Evolutionary conservation across 495 filamentous ascomycete species (phyloP), one percentile per base, ranked within the genome.

Genomic region (Hypoxylon crocopeplum): DNA sequence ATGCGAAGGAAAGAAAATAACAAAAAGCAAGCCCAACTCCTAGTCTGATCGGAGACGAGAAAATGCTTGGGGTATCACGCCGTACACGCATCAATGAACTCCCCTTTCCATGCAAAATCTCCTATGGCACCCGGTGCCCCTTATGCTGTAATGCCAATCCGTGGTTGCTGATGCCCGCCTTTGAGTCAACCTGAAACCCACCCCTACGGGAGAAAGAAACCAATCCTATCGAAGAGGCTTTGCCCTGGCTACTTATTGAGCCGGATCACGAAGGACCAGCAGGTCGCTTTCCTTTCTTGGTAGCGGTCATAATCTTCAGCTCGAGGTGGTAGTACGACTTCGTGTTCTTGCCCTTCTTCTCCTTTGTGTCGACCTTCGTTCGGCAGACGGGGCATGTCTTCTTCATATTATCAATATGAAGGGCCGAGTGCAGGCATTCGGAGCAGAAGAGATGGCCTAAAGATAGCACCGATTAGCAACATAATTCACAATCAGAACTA

Each of bases 391-490:
- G 82, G 36, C 82, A 84, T 8, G 73, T 70, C 32, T 72, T 74
- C 50, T 75, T 81, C 21, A 68, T 70, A 10, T 73, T 68, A 13
- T 80, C 78, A 22, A 88, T 85, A 42, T 87, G 81, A 10, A 96
- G 77, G 5, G 89, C 85, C 22, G 88, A 83, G 55, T 88, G 86
- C 5, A 96, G 83, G 69, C 92, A 96, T 22, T 84, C 84, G 57
- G 89, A 84, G 63, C 92, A 96, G 73, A 93, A 95, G 8, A 96
- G 78, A 72, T 96, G 92, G 1, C 91, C 91, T 95, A 36, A 1
- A 1, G 12, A 12, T 5, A 38, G 5, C 11, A 34, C 47, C 60
- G 38, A 44, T 51, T 39, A 49, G 11, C 42, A 39, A 58, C 19
- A 21, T 57, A 19, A 38, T 12, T 12, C 29, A 13, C 0, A 10